phyloP scores from a whole-genome alignment of 2,329 filamentous ascomycete genomes.

The Celoporthe dispersa region DNA sequence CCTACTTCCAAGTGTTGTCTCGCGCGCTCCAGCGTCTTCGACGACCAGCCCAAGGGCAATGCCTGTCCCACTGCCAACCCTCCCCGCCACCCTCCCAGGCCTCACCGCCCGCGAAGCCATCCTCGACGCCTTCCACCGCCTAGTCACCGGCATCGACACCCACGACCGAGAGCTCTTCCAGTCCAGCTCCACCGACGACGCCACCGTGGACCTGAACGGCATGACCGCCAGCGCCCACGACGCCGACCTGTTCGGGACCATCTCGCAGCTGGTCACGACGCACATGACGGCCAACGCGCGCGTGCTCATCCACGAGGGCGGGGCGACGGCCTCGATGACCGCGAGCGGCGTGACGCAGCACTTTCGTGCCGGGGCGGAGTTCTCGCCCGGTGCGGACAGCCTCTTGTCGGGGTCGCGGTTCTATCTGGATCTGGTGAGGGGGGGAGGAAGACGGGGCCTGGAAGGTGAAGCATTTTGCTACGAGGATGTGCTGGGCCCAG shows the following conservation, averaged over 20 bases:
- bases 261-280: constrained; percentile 36
- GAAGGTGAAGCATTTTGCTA: constrained; percentile 3
- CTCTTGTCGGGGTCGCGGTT: constrained; percentile 9
- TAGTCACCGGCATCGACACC: constrained; percentile 36
- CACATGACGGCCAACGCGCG: constrained; percentile 17
- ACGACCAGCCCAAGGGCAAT: neutral
- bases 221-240: constrained; percentile 30
- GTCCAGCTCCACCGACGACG: constrained; percentile 36
- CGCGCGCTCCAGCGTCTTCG: neutral
- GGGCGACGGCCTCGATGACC: constrained; percentile 37
- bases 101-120: constrained; percentile 39
- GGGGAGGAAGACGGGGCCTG: constrained; percentile 7
- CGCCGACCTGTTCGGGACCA: constrained; percentile 27
- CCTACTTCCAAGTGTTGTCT: too few species aligned
- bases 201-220: constrained; percentile 32
- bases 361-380: constrained; percentile 11
- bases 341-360: constrained; percentile 9
- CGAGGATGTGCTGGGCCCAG: neutral
- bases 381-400: neutral
- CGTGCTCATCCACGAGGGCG: constrained; percentile 29
- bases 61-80: neutral
- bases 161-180: constrained; percentile 36
- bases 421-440: constrained; percentile 8
- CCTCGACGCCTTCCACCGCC: constrained; percentile 39
- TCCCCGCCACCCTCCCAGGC: constrained; percentile 25